Evolutionary conservation across 495 filamentous ascomycete genomes (phyloP), one percentile per base, ranked within the genome.

Genomic region (Lindgomyces ingoldianus): DNA sequence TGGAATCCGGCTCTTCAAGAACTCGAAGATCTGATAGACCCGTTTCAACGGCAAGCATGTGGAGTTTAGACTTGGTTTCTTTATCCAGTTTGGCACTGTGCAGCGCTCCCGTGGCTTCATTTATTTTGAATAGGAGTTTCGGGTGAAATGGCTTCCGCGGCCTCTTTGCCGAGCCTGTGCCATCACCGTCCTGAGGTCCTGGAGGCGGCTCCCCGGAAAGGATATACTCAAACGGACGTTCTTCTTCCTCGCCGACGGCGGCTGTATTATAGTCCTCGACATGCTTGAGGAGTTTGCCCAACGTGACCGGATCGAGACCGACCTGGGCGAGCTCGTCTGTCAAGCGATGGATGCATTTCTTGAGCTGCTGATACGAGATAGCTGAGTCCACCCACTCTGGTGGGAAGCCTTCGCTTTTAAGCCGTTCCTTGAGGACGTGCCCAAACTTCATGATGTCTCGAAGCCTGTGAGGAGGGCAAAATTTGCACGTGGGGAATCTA

Each of bases 301-400:
- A 72, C n/a, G 84, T 87, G 12, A 82, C 77, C 3, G 79, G 78
- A 51, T 85, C 81, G 47, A 90, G 81, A 11, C 89, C 89, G 9
- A 89, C 72, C 16, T 75, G 75, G 14, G 75, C 68, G 8, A 91
- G 79, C 73, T 91, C 88, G 44, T 76, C 71, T 53, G 83, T 73
- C 69, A 91, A 82, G 71, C 83, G 84, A 65, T 86, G 88, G 69
- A 91, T 82, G 73, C 87, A 84, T 74, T 90, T 91, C 73, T 91
- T 91, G 57, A 91, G 83, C 67, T 88, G 81, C 33, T 83, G 78
- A 72, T 91, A 91, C 49, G 85, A 86, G 59, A 91, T 87, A 18
- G 88, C 88, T 45, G 81, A 82, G 16, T 85, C 81, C 4, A 87
- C 80, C 88, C 89, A 91, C 68, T 85, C 81, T 36, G 78, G 76